These are phyloP conservation scores for Botrytis pseudocinerea DNA, from an alignment of 2,329 filamentous ascomycete genomes.

Conservation along the genomic window DNA sequence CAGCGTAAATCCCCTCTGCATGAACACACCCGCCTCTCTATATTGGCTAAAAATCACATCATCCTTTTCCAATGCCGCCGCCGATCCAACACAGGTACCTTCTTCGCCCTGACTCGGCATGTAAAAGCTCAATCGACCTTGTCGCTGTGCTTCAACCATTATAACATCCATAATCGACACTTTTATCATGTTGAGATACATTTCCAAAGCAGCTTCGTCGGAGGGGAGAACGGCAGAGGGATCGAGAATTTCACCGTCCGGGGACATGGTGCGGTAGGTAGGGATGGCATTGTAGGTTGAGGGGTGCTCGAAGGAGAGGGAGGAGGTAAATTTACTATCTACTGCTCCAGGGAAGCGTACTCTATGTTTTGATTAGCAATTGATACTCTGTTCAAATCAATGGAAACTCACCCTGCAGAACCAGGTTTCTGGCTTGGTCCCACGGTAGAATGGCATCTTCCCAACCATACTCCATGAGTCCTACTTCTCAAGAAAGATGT, in stretches of 20 bases:
- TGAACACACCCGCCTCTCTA: slow-evolving; percentile 87
- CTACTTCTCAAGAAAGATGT: background rate
- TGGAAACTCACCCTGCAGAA: slow-evolving; percentile 32
- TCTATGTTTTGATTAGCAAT: slow-evolving; percentile 44
- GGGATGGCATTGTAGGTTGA: slow-evolving; percentile 73
- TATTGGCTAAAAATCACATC: slow-evolving; percentile 96
- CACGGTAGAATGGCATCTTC: slow-evolving; percentile 36
- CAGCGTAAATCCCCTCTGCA: slow-evolving; percentile 82
- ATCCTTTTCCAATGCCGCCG: slow-evolving; percentile 76
- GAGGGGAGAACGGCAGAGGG: slow-evolving; percentile 59
- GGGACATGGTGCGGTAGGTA: slow-evolving; percentile 89
- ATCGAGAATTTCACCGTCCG: slow-evolving; percentile 82
- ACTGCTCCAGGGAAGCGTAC: slow-evolving; percentile 82
- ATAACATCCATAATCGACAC: slow-evolving; percentile 89
- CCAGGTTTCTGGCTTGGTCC: slow-evolving; percentile 35
- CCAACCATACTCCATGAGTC: background rate
- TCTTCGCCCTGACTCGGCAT: slow-evolving; percentile 70
- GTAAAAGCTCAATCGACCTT: slow-evolving; percentile 69
- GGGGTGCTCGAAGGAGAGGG: slow-evolving; percentile 75
- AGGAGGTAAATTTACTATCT: slow-evolving; percentile 86
- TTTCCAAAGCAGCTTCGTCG: slow-evolving; percentile 34
- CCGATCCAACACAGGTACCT: slow-evolving; percentile 86
- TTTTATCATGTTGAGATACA: slow-evolving; percentile 61
- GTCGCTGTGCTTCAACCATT: slow-evolving; percentile 97
- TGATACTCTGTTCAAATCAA: background rate